Evolutionary conservation across 768 basidiomycete genomes (phyloP).

Genomic region (Vishniacozyma victoriae): DNA sequence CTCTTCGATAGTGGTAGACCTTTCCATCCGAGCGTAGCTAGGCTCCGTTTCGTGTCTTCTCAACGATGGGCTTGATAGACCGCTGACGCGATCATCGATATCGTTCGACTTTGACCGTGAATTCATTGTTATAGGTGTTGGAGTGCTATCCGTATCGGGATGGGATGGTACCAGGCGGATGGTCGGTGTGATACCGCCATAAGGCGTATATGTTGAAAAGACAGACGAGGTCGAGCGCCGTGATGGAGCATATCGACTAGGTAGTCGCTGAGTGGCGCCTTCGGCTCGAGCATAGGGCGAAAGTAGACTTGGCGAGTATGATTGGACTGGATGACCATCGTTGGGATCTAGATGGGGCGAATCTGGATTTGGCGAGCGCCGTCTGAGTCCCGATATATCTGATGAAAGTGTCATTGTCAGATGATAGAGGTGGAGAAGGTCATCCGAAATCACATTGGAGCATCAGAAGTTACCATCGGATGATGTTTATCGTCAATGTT

Average conservation of each 20-base stretch:
- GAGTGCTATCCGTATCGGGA: neutral
- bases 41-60: constrained; percentile 22
- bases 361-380: constrained; percentile 29
- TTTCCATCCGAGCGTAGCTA: neutral
- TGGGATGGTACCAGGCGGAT: constrained; percentile 18
- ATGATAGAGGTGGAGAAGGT: neutral
- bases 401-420: neutral
- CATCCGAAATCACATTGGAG: too few relatives aligned
- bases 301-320: constrained; percentile 15
- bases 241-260: constrained; percentile 5
- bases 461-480: too few relatives aligned
- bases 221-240: constrained; percentile 3
- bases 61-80: constrained; percentile 6
- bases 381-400: constrained; percentile 12
- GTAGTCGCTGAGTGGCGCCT: neutral
- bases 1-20: neutral
- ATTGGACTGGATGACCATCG: constrained; percentile 3
- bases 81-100: neutral
- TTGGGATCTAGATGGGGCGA: constrained; percentile 20
- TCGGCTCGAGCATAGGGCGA: constrained; percentile 13
- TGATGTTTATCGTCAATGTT: too few relatives aligned
- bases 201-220: neutral
- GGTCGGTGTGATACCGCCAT: constrained; percentile 10
- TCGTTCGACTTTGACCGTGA: constrained; percentile 19
- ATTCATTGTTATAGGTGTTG: neutral